Base-by-base conservation (phyloP, 139 green algal genomes). In the Limnomonas spitsbergensis region DNA sequence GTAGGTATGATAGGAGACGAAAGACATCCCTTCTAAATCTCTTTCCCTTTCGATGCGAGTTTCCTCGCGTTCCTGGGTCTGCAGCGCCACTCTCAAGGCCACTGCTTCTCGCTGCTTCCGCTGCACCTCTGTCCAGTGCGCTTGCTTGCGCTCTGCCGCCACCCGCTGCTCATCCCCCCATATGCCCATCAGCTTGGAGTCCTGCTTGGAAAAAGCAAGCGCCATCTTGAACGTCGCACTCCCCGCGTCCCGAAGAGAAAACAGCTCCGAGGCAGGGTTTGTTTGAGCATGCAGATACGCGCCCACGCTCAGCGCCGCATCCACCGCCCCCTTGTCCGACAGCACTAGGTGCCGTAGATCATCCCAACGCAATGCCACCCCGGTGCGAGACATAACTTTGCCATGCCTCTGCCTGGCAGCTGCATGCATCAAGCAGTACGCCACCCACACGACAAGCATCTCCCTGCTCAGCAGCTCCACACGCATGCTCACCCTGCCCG, bases 291-390 rank as follows among this genome's bases (percentile, higher is more conserved):
- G 67, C 37, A 90, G 69, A 71, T 90, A 90, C 27, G 71, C 78
- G 24, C 52, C 75, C 36, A 91, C 87, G 29, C 9, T 67, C 31
- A 86, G 79, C 2, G 79, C 56, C 3, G 83, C n/a, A n/a, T n/a
- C n/a, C n/a, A n/a, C n/a, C n/a, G n/a, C n/a, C n/a, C n/a, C n/a
- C n/a, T n/a, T n/a, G 70, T 87, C 79, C 0, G 47, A 71, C 31
- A 91, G 87, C 77, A 88, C 74, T 35, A 91, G 71, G 69, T 91
- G 87, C 54, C 71, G 54, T 56, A 91, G 75, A 29, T 86, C 83
- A 20, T 69, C 0, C 47, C 69, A 81, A 36, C 54, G 0, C 68
- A 87, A 40, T 0, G 32, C 42, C 2, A 84, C 74, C 0, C 78
- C 72, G 31, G 83, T 90, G 2, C 83, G 78, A 40, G 61, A 36